phyloP scores from a whole-genome alignment of 2,329 filamentous ascomycete species.

The Monilinia polystroma region DNA sequence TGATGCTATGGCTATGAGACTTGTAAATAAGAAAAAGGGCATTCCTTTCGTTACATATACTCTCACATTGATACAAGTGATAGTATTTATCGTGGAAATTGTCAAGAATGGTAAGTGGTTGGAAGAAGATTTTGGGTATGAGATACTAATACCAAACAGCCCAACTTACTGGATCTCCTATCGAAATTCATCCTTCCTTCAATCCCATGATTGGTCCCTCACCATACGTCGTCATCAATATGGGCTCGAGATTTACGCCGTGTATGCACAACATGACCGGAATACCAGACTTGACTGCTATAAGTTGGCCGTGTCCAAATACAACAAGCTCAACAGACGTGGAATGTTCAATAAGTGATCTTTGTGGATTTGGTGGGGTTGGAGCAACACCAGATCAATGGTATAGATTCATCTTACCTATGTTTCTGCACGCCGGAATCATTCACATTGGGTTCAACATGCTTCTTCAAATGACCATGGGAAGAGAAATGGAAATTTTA shows the following conservation, averaged over 20 bases:
- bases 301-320: constrained; percentile 79
- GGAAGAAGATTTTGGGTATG: background rate
- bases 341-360: constrained; percentile 70
- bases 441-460: constrained; percentile 97
- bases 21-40: constrained; percentile 38
- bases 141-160: constrained; percentile 46
- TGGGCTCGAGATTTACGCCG: constrained; percentile 88
- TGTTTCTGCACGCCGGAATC: constrained; percentile 91
- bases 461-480: constrained; percentile 84
- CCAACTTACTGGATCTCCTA: constrained; percentile 67
- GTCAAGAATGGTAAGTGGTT: constrained; percentile 72
- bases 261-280: constrained; percentile 86
- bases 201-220: constrained; percentile 98
- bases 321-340: constrained; percentile 59
- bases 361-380: constrained; percentile 72
- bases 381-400: constrained; percentile 76
- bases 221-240: constrained; percentile 86
- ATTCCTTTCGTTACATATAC: constrained; percentile 81
- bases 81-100: constrained; percentile 86
- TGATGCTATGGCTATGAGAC: constrained; percentile 55
- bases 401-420: constrained; percentile 93
- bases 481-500: constrained; percentile 85
- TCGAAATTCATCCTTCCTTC: constrained; percentile 67
- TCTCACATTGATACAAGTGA: constrained; percentile 73
- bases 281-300: constrained; percentile 55